These are phyloP conservation scores for Phaeophleospora eucalypticola DNA, from an alignment of 2,329 filamentous ascomycete genomes.

Conservation along the genomic window DNA sequence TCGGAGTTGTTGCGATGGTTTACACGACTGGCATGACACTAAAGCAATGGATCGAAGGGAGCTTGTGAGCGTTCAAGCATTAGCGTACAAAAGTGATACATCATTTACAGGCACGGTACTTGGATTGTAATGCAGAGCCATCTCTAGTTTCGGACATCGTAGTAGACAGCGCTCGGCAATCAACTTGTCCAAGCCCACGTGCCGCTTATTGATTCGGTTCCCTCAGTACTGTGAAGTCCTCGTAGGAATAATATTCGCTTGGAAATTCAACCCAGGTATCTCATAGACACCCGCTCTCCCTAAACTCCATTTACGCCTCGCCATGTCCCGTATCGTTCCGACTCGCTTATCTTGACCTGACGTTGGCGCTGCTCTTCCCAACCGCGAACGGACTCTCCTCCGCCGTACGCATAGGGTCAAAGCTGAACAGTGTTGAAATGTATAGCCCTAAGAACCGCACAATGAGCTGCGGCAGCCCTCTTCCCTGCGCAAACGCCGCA, in stretches of 20 bases:
- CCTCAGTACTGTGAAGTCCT: background rate
- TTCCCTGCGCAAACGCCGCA: slow-evolving; percentile 28
- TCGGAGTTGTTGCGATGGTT: slow-evolving; percentile 64
- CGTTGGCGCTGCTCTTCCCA: slow-evolving; percentile 25
- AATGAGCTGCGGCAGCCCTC: slow-evolving; percentile 37
- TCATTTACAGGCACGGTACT: background rate
- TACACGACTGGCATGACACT: slow-evolving; percentile 63
- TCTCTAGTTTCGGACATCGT: background rate
- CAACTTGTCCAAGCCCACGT: background rate
- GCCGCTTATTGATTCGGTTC: background rate
- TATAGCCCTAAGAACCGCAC: slow-evolving; percentile 47
- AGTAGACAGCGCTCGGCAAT: background rate
- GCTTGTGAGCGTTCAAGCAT: slow-evolving; percentile 8
- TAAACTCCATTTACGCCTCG: slow-evolving; percentile 1
- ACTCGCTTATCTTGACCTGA: slow-evolving; percentile 10
- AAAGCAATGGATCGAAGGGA: slow-evolving; percentile 27
- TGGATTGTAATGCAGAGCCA: background rate
- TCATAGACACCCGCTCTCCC: no score
- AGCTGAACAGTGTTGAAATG: slow-evolving; percentile 42
- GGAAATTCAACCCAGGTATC: background rate
- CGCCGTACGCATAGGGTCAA: slow-evolving; percentile 43
- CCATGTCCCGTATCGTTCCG: slow-evolving; percentile 6
- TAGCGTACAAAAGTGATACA: background rate
- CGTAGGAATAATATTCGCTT: background rate
- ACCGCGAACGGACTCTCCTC: slow-evolving; percentile 44